Conservation (phyloP, 2,329 filamentous ascomycete species). For the Dactylellina leptospora region DNA sequence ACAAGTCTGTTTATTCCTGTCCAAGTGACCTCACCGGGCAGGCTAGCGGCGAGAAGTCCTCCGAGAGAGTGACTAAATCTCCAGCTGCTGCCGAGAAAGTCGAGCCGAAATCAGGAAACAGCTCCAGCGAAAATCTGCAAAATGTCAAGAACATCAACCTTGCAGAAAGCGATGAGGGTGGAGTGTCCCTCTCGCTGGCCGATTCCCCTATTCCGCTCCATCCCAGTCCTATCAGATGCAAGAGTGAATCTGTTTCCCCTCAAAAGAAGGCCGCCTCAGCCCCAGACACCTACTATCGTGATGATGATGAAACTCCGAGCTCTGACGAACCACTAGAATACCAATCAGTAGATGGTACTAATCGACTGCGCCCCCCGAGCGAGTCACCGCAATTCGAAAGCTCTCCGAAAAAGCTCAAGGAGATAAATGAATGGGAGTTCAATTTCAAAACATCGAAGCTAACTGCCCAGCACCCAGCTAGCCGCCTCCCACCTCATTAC, state of each 20-base stretch:
- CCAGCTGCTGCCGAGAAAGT: no score
- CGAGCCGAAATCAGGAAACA: neutral
- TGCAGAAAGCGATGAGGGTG: no score
- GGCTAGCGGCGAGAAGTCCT: no score
- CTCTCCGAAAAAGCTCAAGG: neutral
- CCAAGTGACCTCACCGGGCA: no score
- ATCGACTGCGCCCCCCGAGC: neutral
- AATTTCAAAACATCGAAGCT: no score
- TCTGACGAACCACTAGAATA: neutral
- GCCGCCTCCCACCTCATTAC: neutral
- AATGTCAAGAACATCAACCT: neutral
- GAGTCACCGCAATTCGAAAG: neutral
- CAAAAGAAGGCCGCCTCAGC: conserved; percentile 22
- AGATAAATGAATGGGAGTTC: no score
- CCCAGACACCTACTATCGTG: conserved; percentile 4
- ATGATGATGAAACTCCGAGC: neutral
- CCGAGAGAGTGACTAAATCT: no score
- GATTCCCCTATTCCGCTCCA: no score
- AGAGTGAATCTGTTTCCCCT: conserved; percentile 10
- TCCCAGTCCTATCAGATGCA: neutral
- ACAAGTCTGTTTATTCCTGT: conserved; percentile 9
- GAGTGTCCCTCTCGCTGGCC: no score
- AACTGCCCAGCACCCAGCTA: no score
- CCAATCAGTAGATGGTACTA: conserved; percentile 3
- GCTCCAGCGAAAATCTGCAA: neutral